Evolutionary conservation across 2,329 filamentous ascomycete species (phyloP), one percentile per base, ranked within the genome.

Genomic region (Fusarium compactum): DNA sequence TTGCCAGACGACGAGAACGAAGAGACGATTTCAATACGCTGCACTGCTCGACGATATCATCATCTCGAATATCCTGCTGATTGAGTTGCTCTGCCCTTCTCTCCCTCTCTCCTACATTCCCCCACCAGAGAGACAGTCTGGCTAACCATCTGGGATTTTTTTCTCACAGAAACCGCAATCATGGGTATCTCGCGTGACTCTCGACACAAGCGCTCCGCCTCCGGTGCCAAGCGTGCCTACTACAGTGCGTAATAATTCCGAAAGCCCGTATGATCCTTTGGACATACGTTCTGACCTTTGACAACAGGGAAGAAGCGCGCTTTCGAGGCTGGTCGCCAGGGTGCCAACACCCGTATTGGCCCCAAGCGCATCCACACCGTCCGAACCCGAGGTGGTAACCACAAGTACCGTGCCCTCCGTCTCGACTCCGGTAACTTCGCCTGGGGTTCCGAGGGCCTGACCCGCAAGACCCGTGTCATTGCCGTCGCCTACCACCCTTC

Each of bases 101-200:
- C 62, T 51, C 47, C 40, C 27, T 54, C 47, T 8, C 34, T 62
- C 41, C 38, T 53, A 48, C 50, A 27, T 25, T 20, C 50, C 27
- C 46, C 57, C 57, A n/a, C 41, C 53, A 22, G 16, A 29, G 20
- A 58, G 48, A 67, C 32, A 44, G 47, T 58, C 40, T 34, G 29
- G 64, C 74, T 76, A 65, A 78, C 69, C 62, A 64, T 47, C 66
- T 71, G 51, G 64, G 57, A 48, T 61, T 40, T 53, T 56, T 68
- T 65, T 62, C 59, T 67, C 79, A 75, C 84, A 91, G 88, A 88
- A 87, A 88, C 87, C 86, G 91, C 90, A 92, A 93, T 91, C 88
- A 95, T 95, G 92, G 93, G 96, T 99, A 98, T 99, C 89, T 98
- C 95, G 87, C 93, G 96, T 89, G 95, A 98, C 89, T 97, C 94